These are phyloP conservation scores for Dendrothele bispora DNA, from an alignment of 768 basidiomycete genomes.

Conservation along the genomic window DNA sequence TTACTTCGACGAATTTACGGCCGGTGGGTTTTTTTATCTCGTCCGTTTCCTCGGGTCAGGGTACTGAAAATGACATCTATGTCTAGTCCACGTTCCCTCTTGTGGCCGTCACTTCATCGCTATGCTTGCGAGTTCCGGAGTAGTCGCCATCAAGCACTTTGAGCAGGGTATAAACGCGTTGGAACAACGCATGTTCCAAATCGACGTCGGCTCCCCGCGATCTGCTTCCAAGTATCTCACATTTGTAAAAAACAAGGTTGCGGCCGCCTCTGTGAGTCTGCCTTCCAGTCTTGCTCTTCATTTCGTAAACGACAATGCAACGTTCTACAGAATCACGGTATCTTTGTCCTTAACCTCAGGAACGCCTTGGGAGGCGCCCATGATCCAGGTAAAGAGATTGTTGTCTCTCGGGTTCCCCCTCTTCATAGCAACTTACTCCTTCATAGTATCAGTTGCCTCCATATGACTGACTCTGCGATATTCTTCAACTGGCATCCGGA, in stretches of 20 bases:
- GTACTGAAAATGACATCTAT: background rate
- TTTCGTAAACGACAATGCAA: constrained; percentile 7
- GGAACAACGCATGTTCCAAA: constrained; percentile 34
- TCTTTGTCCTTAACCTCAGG: constrained; percentile 21
- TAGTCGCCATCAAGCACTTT: constrained; percentile 43
- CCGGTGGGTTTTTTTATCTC: constrained; percentile 35
- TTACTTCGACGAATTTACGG: constrained; percentile 42
- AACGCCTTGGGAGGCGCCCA: constrained; percentile 11
- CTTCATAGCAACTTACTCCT: too few species aligned
- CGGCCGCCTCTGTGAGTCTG: constrained; percentile 46
- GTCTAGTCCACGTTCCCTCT: constrained; percentile 44
- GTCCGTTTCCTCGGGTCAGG: background rate
- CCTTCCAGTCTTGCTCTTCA: background rate
- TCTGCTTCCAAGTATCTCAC: constrained; percentile 47
- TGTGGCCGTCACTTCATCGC: constrained; percentile 49
- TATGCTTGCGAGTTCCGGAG: constrained; percentile 35
- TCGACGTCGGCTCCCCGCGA: constrained; percentile 40
- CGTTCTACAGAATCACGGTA: constrained; percentile 20
- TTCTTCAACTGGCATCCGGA: too few species aligned
- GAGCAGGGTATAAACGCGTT: constrained; percentile 29
- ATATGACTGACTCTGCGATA: too few species aligned
- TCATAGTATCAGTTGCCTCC: too few species aligned
- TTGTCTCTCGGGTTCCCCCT: too few species aligned
- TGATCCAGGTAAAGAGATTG: too few species aligned
- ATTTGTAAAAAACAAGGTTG: constrained; percentile 43